Evolutionary conservation across 2,329 filamentous ascomycete species (phyloP).

Genomic region (Colletotrichum agaves): DNA sequence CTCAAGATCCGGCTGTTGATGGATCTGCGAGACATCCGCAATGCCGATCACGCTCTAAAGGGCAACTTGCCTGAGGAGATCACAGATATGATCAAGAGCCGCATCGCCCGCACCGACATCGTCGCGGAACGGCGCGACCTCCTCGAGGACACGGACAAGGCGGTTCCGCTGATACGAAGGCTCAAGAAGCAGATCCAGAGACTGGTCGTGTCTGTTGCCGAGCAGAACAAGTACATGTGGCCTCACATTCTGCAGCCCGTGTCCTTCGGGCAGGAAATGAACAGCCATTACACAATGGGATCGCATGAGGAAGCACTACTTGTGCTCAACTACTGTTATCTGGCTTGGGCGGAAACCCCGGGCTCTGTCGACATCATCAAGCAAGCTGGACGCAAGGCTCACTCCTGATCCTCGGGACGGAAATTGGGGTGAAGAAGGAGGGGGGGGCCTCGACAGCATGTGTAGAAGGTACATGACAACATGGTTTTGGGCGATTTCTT

Average conservation of each 20-base stretch:
- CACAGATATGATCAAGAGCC: neutral
- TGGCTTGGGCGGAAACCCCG: neutral
- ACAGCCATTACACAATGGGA: neutral
- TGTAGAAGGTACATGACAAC: neutral
- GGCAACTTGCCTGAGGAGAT: neutral
- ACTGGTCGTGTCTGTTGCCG: neutral
- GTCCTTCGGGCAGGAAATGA: no score
- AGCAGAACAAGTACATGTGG: neutral
- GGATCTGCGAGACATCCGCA: slow-evolving; percentile 41
- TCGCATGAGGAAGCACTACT: neutral
- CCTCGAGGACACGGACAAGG: neutral
- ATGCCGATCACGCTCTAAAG: neutral
- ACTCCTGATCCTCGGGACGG: neutral
- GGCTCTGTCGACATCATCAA: slow-evolving; percentile 3
- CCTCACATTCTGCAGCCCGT: neutral
- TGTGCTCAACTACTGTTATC: neutral
- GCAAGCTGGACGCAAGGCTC: neutral
- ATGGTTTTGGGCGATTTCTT: slow-evolving; percentile 17
- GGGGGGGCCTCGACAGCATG: no score
- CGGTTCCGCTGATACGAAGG: neutral
- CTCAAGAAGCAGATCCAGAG: slow-evolving; percentile 9
- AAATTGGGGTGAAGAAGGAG: no score
- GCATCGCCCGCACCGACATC: neutral
- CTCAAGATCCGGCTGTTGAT: slow-evolving; percentile 45
- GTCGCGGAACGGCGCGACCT: neutral